Percentiles rank a stretch among this genome's conserved stretches.
phyloP scores from a whole-genome alignment of 2,329 filamentous ascomycete species.

The Colletotrichum ledebouriae region DNA sequence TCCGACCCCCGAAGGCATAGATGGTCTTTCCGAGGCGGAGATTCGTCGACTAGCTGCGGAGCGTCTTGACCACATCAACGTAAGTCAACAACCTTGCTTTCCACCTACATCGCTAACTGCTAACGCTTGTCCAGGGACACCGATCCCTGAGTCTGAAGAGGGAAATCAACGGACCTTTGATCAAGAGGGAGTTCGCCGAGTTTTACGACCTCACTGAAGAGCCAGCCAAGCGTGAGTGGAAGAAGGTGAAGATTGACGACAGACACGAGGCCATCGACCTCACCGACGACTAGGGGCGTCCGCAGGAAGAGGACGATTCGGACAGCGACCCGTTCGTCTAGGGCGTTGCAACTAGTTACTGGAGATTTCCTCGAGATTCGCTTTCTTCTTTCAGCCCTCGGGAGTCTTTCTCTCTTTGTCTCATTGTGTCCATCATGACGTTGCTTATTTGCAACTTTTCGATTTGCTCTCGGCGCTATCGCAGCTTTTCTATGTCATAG shows the following conservation, averaged over 20 bases:
- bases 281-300: slow-evolving; percentile 39
- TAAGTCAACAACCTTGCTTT: slow-evolving; percentile 4
- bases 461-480: not conserved
- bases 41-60: slow-evolving; percentile 39
- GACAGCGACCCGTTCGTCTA: too few species aligned
- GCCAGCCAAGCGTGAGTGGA: slow-evolving; percentile 37
- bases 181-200: slow-evolving; percentile 40
- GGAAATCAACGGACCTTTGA: slow-evolving; percentile 20
- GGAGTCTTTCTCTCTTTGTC: not conserved
- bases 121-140: not conserved
- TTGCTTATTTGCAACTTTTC: not conserved
- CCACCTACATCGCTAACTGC: not conserved
- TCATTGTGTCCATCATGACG: not conserved
- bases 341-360: too few species aligned
- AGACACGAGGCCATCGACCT: slow-evolving; percentile 40
- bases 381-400: too few species aligned
- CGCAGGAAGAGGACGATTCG: not conserved
- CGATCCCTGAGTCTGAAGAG: slow-evolving; percentile 30
- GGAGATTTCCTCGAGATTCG: too few species aligned
- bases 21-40: slow-evolving; percentile 33
- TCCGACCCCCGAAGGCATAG: slow-evolving; percentile 38
- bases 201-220: slow-evolving; percentile 38
- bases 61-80: slow-evolving; percentile 35
- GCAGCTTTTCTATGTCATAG: not conserved
- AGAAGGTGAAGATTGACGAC: slow-evolving; percentile 38